Conservation (phyloP, 768 basidiomycete species). For the Cystobasidium ongulense region DNA sequence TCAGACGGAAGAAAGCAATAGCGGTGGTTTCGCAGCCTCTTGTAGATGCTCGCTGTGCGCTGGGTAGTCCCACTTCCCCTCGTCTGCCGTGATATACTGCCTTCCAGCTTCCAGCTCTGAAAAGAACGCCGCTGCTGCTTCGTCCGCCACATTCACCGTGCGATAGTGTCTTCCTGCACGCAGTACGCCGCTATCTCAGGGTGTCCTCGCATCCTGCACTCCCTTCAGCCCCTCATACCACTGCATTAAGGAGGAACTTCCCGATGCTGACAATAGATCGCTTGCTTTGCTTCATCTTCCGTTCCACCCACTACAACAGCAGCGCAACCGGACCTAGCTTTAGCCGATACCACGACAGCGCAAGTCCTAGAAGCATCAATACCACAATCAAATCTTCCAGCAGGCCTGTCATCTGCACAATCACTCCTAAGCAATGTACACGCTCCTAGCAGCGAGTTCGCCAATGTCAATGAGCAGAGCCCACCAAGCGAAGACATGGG, state of each 20-base stretch:
- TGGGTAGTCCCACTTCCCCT: too few species aligned
- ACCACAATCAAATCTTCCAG: background rate
- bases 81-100: too few species aligned
- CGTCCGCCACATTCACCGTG: too few species aligned
- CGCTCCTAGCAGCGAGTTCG: background rate
- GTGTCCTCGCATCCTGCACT: too few species aligned
- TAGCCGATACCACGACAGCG: background rate
- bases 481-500: background rate
- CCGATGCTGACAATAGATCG: background rate
- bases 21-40: too few species aligned
- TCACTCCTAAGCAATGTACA: background rate
- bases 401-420: background rate
- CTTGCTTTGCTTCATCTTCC: background rate
- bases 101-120: too few species aligned
- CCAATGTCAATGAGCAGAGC: background rate
- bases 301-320: background rate
- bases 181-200: too few species aligned
- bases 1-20: too few species aligned
- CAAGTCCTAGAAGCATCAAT: background rate
- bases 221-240: too few species aligned
- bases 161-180: too few species aligned
- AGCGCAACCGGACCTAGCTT: background rate
- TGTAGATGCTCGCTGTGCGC: too few species aligned
- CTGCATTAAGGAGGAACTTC: background rate
- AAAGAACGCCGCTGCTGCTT: too few species aligned